Evolutionary conservation across 108 stramenopile genomes (phyloP).

Genomic region (Conticribra weissflogii): DNA sequence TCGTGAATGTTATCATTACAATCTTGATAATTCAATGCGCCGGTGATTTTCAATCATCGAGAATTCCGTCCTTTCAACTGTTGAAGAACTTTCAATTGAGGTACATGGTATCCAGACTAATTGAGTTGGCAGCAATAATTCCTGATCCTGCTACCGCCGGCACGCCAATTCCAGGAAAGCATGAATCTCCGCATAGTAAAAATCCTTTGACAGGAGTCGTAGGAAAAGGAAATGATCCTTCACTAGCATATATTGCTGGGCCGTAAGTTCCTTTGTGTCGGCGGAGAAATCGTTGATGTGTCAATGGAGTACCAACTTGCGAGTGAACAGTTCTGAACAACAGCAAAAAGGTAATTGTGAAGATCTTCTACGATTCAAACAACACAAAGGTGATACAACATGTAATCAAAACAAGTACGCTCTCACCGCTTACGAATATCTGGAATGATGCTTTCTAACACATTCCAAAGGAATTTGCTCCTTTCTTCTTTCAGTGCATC

Average conservation of each 20-base stretch:
- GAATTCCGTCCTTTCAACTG: slow-evolving; percentile 4
- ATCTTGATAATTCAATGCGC: too few relatives aligned
- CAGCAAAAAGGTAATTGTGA: too few relatives aligned
- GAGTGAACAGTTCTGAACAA: slow-evolving; percentile 34
- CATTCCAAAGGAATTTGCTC: slow-evolving; percentile 79
- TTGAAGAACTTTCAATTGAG: slow-evolving; percentile 59
- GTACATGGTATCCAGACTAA: slow-evolving; percentile 59
- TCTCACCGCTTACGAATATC: slow-evolving; percentile 74
- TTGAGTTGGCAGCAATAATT: slow-evolving; percentile 78
- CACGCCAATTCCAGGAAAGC: slow-evolving; percentile 91
- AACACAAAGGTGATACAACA: too few relatives aligned
- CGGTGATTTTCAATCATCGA: too few relatives aligned
- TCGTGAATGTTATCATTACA: too few relatives aligned
- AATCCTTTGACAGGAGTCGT: slow-evolving; percentile 64
- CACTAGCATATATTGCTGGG: slow-evolving; percentile 81
- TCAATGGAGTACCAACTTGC: slow-evolving; percentile 84
- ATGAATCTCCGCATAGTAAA: slow-evolving; percentile 75
- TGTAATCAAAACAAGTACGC: too few relatives aligned
- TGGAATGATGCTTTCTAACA: slow-evolving; percentile 84
- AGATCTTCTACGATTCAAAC: too few relatives aligned
- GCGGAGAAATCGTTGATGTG: slow-evolving; percentile 82
- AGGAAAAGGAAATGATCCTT: slow-evolving; percentile 79
- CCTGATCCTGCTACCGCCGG: slow-evolving; percentile 94
- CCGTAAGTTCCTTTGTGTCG: slow-evolving; percentile 86
- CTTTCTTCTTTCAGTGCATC: slow-evolving; percentile 82